Conservation (phyloP, 768 basidiomycete species). For the Russula ochroleuca region DNA sequence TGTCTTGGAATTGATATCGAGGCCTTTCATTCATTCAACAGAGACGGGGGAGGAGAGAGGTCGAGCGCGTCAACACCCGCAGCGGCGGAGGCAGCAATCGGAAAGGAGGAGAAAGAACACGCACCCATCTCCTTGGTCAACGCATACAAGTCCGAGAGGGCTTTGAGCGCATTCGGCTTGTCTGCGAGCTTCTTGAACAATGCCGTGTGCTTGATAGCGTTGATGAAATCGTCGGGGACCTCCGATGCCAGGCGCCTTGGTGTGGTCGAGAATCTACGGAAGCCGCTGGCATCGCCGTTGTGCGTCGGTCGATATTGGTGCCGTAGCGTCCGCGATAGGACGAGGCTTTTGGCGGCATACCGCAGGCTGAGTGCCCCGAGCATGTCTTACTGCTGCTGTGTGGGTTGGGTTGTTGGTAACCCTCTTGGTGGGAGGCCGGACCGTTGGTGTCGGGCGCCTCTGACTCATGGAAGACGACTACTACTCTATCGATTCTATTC, state of each 20-base stretch:
- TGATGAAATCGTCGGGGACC: constrained; percentile 35
- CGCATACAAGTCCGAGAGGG: constrained; percentile 44
- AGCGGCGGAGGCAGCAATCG: no score
- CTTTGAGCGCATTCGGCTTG: constrained; percentile 48
- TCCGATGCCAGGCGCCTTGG: constrained; percentile 35
- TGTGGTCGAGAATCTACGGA: constrained; percentile 33
- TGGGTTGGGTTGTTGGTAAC: background rate
- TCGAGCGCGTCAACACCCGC: background rate
- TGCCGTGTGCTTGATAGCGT: constrained; percentile 44
- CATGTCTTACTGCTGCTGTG: background rate
- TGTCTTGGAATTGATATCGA: constrained; percentile 44
- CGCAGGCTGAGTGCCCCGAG: constrained; percentile 4
- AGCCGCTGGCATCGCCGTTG: no score
- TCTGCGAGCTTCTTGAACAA: constrained; percentile 47
- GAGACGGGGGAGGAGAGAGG: background rate
- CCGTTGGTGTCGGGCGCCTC: background rate
- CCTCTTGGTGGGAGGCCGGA: constrained; percentile 3
- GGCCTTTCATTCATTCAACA: constrained; percentile 35
- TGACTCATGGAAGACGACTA: constrained; percentile 80
- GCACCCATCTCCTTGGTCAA: constrained; percentile 49
- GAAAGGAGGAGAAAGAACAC: constrained; percentile 1
- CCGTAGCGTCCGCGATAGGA: background rate
- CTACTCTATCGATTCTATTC: constrained; percentile 85
- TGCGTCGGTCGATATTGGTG: background rate
- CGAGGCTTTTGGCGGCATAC: background rate